Evolutionary conservation across 768 basidiomycete species (phyloP), one percentile per base, ranked within the genome.

Genomic region (Mrakia blollopis): DNA sequence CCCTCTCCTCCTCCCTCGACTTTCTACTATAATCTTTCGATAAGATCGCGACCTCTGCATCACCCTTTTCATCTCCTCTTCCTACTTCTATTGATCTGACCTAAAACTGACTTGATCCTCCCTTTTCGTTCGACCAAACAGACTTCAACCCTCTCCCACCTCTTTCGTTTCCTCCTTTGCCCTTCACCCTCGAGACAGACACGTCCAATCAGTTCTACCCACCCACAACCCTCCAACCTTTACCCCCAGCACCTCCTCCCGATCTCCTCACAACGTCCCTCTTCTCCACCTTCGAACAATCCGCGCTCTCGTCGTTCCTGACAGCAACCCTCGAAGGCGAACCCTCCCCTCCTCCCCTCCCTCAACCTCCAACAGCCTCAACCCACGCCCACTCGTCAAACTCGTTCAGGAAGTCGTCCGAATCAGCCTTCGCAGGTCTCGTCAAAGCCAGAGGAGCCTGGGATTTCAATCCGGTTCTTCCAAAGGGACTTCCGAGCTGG

Each of bases 401-500:
- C 2, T 57, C 57, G 6, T 73, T 44, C 73, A 37, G 44, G 37
- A 35, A 37, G 10, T 73, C 57, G n/a, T 44, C 57, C 10, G 52
- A 61, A 30, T 30, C 60, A n/a, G 69, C 68, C 2, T 76, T 76
- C 39, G 75, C 75, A 13, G 57, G 52, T 37, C 75, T 76, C 39
- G 75, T 76, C n/a, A 71, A 35, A 50, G 50, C 52, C 39, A 62
- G 71, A 25, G 70, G 63, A 16, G 76, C 75, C 14, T 77, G 76
- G 76, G 76, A 77, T 57, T 77, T 77, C 63, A 77, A 77, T 30
- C 76, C 76, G n/a, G 52, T 52, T 16, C 57, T 77, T 32, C 76
- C 76, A 6, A 47, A 65, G 30, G 71, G 71, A 25, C n/a, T 77
- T 7, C 76, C 76, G n/a, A 60, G 63, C 37, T 73, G 72, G 35